Evolutionary conservation across 192 early-diverging fungal genomes (phyloP), one percentile per base, ranked within the genome.

Genomic region (Powellomyces hirtus): DNA sequence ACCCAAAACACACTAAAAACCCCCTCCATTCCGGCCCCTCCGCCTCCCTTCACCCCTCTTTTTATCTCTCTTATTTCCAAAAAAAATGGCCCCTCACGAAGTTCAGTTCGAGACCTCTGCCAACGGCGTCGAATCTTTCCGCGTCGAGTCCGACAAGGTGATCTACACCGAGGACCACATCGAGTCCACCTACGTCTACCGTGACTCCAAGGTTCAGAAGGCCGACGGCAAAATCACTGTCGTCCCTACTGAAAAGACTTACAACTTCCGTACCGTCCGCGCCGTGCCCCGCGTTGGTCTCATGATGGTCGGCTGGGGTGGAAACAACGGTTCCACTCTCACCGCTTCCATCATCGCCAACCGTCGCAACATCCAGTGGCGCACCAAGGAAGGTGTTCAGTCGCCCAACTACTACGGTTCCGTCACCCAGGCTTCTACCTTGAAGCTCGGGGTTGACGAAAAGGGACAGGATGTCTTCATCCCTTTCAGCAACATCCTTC

Each of bases 221-320:
- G 45, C 67, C 14, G 81, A 86, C 70, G 92, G 89, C 50, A 74
- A 81, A 62, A 75, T 92, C 57, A 84, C 77, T 40, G 94, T 91
- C 71, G 79, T 85, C 72, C 97, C 97, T 65, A 91, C 88, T 62
- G 87, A 94, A 79, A 88, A 89, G 70, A 80, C 80, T 70, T 98
- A 95, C 87, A 78, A 90, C 60, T 99, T 99, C 84, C 87, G 90
- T 78, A 92, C 91, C 74, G 87, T 89, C 51, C 83, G 85, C 73
- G 84, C 77, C 35, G 89, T 97, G 40, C 93, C 93, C 49, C 88
- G 86, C 64, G 81, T 91, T 59, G 91, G 94, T 68, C 82, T 99
- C 49, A 97, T 99, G 97, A 90, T 99, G 77, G 94, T 99, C 72
- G 97, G 97, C 33, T 96, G 94, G 94, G 97, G 94, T 72, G 97